Evolutionary conservation across 495 filamentous ascomycete genomes (phyloP).

Genomic region (Penicillium daleae): DNA sequence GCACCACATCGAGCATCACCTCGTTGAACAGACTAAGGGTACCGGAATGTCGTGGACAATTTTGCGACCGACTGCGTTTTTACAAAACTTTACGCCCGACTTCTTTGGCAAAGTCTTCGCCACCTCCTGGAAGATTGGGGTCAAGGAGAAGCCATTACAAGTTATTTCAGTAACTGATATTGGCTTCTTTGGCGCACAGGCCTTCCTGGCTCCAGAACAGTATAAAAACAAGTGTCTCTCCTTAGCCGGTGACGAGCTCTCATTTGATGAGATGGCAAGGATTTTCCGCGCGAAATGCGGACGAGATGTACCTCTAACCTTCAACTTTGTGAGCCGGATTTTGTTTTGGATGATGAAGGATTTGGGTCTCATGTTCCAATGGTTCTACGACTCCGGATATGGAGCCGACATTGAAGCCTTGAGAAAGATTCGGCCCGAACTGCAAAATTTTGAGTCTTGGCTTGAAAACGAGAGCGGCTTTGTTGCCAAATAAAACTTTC

Average conservation of each 20-base stretch:
- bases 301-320: conserved; percentile 52
- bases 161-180: conserved; percentile 62
- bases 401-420: conserved; percentile 57
- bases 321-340: conserved; percentile 39
- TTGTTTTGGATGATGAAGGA: conserved; percentile 54
- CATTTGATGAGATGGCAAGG: conserved; percentile 47
- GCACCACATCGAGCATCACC: conserved; percentile 64
- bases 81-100: conserved; percentile 64
- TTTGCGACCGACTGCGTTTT: conserved; percentile 63
- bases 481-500: background rate
- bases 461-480: conserved; percentile 62
- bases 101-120: conserved; percentile 62
- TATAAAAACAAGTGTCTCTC: conserved; percentile 50
- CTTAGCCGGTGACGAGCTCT: conserved; percentile 62
- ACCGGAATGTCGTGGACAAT: conserved; percentile 60
- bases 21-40: conserved; percentile 42
- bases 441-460: conserved; percentile 63
- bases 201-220: conserved; percentile 50
- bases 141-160: conserved; percentile 57
- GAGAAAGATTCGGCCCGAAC: conserved; percentile 48
- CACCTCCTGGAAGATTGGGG: conserved; percentile 47
- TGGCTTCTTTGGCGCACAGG: conserved; percentile 62
- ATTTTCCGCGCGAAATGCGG: conserved; percentile 54
- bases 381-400: conserved; percentile 64
- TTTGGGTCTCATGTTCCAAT: conserved; percentile 62